phyloP scores from a whole-genome alignment of 192 early-diverging fungal genomes.

The Coemansia umbellata region DNA sequence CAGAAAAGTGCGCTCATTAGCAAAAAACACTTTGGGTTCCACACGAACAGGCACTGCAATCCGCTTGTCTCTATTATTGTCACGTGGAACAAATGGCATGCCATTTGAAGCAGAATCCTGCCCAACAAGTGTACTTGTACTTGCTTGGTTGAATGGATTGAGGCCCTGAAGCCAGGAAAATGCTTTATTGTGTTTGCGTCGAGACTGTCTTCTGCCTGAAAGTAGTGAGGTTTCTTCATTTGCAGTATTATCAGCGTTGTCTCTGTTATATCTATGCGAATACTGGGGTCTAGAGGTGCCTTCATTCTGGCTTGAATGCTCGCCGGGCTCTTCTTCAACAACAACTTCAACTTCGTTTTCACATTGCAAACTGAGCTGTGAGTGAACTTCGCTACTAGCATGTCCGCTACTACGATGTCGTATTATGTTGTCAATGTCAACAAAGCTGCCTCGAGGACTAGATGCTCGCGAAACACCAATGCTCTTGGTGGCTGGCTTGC shows the following conservation, averaged over 20 bases:
- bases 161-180: slow-evolving; percentile 26
- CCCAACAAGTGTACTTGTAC: neutral
- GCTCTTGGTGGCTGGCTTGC: slow-evolving; percentile 63
- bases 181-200: neutral
- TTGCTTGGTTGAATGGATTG: slow-evolving; percentile 23
- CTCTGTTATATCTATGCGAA: slow-evolving; percentile 16
- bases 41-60: slow-evolving; percentile 72
- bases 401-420: slow-evolving; percentile 17
- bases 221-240: slow-evolving; percentile 34
- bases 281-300: slow-evolving; percentile 10
- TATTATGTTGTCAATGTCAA: slow-evolving; percentile 22
- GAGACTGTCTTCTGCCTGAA: neutral
- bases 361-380: slow-evolving; percentile 20
- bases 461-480: slow-evolving; percentile 50
- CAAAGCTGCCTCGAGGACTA: slow-evolving; percentile 43
- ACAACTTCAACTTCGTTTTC: slow-evolving; percentile 35
- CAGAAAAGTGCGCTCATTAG: slow-evolving; percentile 90
- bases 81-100: slow-evolving; percentile 13
- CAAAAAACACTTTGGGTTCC: slow-evolving; percentile 94
- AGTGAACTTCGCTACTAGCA: slow-evolving; percentile 12
- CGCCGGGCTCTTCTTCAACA: slow-evolving; percentile 33
- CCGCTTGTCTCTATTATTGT: slow-evolving; percentile 21
- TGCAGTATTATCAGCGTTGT: neutral
- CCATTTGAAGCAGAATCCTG: slow-evolving; percentile 5
- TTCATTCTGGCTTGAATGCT: slow-evolving; percentile 36